phyloP scores from a whole-genome alignment of 805 yeast species.

The Komagataella phaffii region DNA sequence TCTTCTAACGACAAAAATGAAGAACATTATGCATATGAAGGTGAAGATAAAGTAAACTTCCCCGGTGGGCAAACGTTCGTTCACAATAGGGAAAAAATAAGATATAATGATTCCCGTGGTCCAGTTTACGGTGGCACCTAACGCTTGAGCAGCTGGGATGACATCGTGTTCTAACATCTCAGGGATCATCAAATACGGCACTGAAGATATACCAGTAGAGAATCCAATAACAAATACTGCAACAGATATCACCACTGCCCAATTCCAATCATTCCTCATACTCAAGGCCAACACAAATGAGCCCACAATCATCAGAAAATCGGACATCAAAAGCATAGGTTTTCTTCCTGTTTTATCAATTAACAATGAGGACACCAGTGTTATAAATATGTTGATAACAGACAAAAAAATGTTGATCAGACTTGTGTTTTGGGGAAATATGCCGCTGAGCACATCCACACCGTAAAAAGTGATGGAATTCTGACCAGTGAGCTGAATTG shows the following conservation, averaged over 20 bases:
- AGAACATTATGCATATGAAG: slow-evolving; percentile 30
- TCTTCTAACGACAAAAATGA: slow-evolving; percentile 24
- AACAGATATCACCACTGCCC: slow-evolving; percentile 1
- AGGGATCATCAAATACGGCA: slow-evolving; percentile 70
- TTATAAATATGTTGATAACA: slow-evolving; percentile 1
- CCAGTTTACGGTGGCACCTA: slow-evolving; percentile 81
- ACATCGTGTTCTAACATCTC: slow-evolving; percentile 67
- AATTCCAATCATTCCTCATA: not conserved
- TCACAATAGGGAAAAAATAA: slow-evolving; percentile 55
- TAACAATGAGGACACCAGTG: slow-evolving; percentile 7
- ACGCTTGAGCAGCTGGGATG: slow-evolving; percentile 69
- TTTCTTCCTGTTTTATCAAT: slow-evolving; percentile 25
- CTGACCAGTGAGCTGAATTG: slow-evolving; percentile 30
- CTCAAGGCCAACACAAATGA: slow-evolving; percentile 2
- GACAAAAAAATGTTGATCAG: slow-evolving; percentile 3
- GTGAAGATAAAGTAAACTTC: slow-evolving; percentile 59
- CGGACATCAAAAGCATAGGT: slow-evolving; percentile 23
- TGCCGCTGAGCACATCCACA: slow-evolving; percentile 22
- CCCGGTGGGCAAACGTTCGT: slow-evolving; percentile 43
- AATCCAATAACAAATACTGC: slow-evolving; percentile 4
- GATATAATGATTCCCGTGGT: slow-evolving; percentile 66
- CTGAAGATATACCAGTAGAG: slow-evolving; percentile 66
- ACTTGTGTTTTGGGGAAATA: slow-evolving; percentile 23
- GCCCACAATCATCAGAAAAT: slow-evolving; percentile 15
- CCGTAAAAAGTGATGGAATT: slow-evolving; percentile 30